Base-by-base conservation (phyloP, 805 yeast species). In the Ogataea pilisensis region DNA sequence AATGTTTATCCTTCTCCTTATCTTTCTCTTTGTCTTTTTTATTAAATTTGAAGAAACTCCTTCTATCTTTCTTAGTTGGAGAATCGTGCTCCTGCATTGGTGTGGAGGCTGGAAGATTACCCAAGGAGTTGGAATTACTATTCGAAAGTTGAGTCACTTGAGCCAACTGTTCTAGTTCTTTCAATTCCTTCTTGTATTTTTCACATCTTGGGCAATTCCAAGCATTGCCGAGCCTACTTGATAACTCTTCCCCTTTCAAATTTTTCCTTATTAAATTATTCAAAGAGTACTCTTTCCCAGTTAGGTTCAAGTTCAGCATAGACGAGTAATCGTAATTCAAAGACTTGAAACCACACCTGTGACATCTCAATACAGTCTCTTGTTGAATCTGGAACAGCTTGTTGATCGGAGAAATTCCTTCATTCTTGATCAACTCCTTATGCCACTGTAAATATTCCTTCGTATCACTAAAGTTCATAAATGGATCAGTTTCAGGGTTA, bases 141-240 rank as follows among this genome's bases (percentile, higher is more conserved):
- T 44, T 34, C 20, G 41, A 42, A 19, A 44, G 17, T 16, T 32
- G 35, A 11, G 32, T 31, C 18, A 9, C 28, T 5, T 21, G 14
- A 16, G 37, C 59, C 48, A 41, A 37, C 31, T 36, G 38, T 49
- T 31, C 42, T 48, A 26, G 36, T 42, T 42, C 51, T 42, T 45
- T 43, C 49, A 26, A 37, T 42, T 42, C 51, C 43, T 45, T 57
- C 50, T 42, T 24, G 35, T 48, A 33, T 44, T 72, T 63, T 38
- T 60, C 62, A 64, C 95, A 85, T 40, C 78, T 75, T 7, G 93
- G 90, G 65, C 95, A 85, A 48, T 81, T 76, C 95, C 95, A 85
- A 1, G 93, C 86, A 61, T 85, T 84, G 6, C 81, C 90, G 20
- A 87, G 43, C 25, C 55, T 83, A 7, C 71, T 69, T n/a, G 70